These are phyloP conservation scores for Aspergillus ellipticus DNA, from an alignment of 495 filamentous ascomycete species.

Conservation along the genomic window DNA sequence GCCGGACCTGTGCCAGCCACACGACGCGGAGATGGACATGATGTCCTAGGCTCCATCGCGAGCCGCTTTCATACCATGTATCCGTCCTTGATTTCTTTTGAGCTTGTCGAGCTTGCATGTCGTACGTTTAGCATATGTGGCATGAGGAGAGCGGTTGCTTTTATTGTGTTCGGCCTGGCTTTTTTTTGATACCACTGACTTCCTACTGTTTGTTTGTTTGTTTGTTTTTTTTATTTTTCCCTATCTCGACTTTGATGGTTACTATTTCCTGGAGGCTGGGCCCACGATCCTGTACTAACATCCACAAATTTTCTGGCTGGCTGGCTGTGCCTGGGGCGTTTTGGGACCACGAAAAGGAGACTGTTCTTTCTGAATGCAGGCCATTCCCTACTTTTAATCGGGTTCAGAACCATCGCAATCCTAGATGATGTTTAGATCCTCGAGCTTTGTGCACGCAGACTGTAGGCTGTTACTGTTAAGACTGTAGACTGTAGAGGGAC, in stretches of 20 bases:
- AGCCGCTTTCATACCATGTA: constrained; percentile 1
- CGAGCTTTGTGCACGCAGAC: background rate
- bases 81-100: constrained; percentile 12
- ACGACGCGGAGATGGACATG: constrained; percentile 37
- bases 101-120: background rate
- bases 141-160: constrained; percentile 18
- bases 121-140: constrained; percentile 9
- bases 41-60: constrained; percentile 25
- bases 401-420: background rate
- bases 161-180: constrained; percentile 8
- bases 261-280: constrained; percentile 4
- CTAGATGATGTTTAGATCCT: background rate
- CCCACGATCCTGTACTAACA: constrained; percentile 11
- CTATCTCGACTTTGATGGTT: background rate
- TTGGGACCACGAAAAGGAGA: background rate
- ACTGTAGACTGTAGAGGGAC: no score
- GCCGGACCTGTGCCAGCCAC: constrained; percentile 29
- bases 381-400: background rate
- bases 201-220: background rate
- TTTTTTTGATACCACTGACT: constrained; percentile 20
- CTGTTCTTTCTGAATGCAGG: background rate
- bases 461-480: no score
- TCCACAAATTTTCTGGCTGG: background rate
- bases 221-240: no score
- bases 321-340: constrained; percentile 7